These are phyloP conservation scores for Solanum commersonii DNA, from an alignment of 257 asterid species.

Conservation along the genomic window DNA sequence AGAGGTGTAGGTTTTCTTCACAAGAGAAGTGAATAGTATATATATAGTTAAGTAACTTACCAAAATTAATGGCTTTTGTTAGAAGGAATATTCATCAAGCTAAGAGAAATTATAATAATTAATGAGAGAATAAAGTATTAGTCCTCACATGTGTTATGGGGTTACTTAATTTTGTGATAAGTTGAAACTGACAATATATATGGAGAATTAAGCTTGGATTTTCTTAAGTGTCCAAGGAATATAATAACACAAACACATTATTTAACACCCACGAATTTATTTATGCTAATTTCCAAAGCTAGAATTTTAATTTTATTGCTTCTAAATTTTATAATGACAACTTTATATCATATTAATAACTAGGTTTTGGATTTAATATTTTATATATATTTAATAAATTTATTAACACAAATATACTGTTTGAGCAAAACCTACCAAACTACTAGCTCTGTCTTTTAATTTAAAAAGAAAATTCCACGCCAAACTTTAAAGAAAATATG, in stretches of 20 bases:
- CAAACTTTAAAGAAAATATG: neutral
- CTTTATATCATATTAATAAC: neutral
- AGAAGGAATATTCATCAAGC: neutral
- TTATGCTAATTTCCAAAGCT: neutral
- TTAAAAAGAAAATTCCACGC: neutral
- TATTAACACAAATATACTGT: too few relatives aligned
- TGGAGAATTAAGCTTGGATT: neutral
- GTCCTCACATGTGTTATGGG: neutral
- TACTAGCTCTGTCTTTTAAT: neutral
- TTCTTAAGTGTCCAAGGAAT: neutral
- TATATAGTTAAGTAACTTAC: neutral
- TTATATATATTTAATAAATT: neutral
- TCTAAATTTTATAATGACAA: neutral
- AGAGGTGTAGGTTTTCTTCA: neutral
- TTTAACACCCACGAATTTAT: neutral
- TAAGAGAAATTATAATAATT: neutral
- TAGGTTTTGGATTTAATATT: rapidly evolving
- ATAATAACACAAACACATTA: neutral
- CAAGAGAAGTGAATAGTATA: neutral
- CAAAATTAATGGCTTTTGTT: neutral
- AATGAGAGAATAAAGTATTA: neutral
- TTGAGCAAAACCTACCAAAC: neutral
- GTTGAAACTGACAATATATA: neutral
- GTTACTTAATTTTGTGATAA: neutral
- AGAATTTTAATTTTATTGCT: neutral